phyloP scores from a whole-genome alignment of 345 rosid genomes.

The Crucihimalaya himalaica region DNA sequence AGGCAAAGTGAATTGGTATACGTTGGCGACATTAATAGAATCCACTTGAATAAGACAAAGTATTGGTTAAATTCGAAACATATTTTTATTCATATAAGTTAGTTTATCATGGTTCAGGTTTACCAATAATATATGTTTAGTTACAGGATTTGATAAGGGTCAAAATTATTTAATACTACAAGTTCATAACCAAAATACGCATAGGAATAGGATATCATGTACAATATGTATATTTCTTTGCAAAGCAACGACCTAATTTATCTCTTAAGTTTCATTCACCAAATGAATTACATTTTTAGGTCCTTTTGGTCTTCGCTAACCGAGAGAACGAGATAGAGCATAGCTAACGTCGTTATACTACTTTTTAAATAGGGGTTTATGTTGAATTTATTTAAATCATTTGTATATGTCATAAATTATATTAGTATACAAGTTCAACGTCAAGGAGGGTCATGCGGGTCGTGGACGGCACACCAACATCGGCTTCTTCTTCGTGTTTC shows the following conservation, averaged over 20 bases:
- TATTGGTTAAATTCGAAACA: slow-evolving; percentile 9
- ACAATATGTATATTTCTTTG: neutral
- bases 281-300: neutral
- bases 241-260: neutral
- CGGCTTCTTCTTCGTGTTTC: slow-evolving; percentile 39
- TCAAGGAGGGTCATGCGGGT: slow-evolving; percentile 43
- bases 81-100: neutral
- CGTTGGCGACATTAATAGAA: slow-evolving; percentile 17
- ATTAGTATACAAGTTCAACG: slow-evolving; percentile 21
- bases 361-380: too few species aligned
- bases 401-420: neutral
- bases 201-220: neutral
- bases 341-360: neutral
- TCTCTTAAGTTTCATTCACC: neutral
- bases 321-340: neutral
- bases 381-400: neutral
- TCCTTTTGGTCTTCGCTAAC: neutral
- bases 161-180: neutral
- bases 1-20: neutral
- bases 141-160: neutral
- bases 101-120: neutral
- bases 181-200: neutral
- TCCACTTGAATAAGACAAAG: slow-evolving; percentile 13
- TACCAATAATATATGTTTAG: neutral
- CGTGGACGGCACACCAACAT: slow-evolving; percentile 45